phyloP scores from a whole-genome alignment of 768 basidiomycete species.

The Astraeus odoratus region DNA sequence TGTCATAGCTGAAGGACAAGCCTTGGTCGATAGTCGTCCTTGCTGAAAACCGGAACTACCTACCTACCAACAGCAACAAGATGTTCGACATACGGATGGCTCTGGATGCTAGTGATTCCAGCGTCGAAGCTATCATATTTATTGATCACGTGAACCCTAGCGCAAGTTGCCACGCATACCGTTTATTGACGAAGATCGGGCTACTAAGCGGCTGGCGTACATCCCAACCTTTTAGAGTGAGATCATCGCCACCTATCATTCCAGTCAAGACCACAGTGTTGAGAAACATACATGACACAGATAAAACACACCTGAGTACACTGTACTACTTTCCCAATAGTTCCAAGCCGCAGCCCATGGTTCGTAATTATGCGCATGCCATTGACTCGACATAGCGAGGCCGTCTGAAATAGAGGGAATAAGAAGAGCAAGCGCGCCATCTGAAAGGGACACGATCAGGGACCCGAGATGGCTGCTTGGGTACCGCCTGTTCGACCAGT shows the following conservation, averaged over 20 bases:
- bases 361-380: slow-evolving; percentile 90
- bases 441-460: slow-evolving; percentile 76
- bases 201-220: slow-evolving; percentile 51
- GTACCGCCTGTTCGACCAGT: slow-evolving; percentile 76
- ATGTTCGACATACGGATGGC: slow-evolving; percentile 72
- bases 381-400: slow-evolving; percentile 45
- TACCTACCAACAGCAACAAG: slow-evolving; percentile 89
- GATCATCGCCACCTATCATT: slow-evolving; percentile 83
- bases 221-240: slow-evolving; percentile 90
- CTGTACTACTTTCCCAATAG: slow-evolving; percentile 69
- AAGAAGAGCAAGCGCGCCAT: slow-evolving; percentile 65
- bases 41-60: slow-evolving; percentile 6
- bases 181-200: slow-evolving; percentile 68
- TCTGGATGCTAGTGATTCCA: slow-evolving; percentile 88
- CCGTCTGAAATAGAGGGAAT: slow-evolving; percentile 38
- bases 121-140: slow-evolving; percentile 66
- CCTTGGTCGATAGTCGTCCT: slow-evolving; percentile 1
- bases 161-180: slow-evolving; percentile 33
- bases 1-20: slow-evolving; percentile 61
- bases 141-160: neutral
- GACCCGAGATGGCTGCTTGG: slow-evolving; percentile 47
- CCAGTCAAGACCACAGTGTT: neutral
- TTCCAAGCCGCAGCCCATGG: slow-evolving; percentile 94
- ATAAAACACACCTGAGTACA: slow-evolving; percentile 69
- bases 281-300: neutral